Base-by-base conservation (phyloP, 2,329 filamentous ascomycete species). In the Lecanicillium sp. region DNA sequence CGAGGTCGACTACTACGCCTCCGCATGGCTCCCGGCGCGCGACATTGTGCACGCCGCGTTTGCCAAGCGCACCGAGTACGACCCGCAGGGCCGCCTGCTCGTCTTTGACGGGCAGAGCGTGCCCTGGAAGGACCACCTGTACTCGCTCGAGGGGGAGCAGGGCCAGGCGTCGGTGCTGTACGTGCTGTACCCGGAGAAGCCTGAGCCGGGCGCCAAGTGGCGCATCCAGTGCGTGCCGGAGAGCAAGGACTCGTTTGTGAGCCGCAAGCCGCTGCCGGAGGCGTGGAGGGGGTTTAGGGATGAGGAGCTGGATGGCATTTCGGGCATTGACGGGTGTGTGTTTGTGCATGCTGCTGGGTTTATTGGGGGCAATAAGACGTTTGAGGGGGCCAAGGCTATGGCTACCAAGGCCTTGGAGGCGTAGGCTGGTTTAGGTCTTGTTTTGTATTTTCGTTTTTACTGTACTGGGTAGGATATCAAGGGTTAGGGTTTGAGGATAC, bases 111-210 rank as follows among this genome's bases (percentile, higher is more conserved):
- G 69, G 27, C 80, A 85, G 56, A 80, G 83, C 42, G 84, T 90
- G 44, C 90, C 90, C 2, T 96, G 92, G 92, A 92, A 94, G 60
- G 90, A 96, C 55, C 92, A 98, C 60, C 73, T 98, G 14, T 96
- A 95, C 66, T 79, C 75, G 14, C 75, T 96, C 18, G 92, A 98
- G 64, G 72, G 61, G 19, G 92, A 98, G 64, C 72, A 61, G 15
- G 65, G 77, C 29, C 75, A 78, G 14, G 49, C 58, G 7, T 55
- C 55, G 50, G 80, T 90, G 4, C 70, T 89, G 36, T 96, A 95
- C 56, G 89, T 95, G 12, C 69, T 96, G 18, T 96, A 96, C 63
- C 84, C 88, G 0, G 90, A 98, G 68, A 85, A 77, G 54, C 75
- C 80, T 19, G 71, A 74, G 32, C 75, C 80, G 33, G 83, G 76